Evolutionary conservation across 192 early-diverging fungal genomes (phyloP).

Genomic region (Coemansia sp.): DNA sequence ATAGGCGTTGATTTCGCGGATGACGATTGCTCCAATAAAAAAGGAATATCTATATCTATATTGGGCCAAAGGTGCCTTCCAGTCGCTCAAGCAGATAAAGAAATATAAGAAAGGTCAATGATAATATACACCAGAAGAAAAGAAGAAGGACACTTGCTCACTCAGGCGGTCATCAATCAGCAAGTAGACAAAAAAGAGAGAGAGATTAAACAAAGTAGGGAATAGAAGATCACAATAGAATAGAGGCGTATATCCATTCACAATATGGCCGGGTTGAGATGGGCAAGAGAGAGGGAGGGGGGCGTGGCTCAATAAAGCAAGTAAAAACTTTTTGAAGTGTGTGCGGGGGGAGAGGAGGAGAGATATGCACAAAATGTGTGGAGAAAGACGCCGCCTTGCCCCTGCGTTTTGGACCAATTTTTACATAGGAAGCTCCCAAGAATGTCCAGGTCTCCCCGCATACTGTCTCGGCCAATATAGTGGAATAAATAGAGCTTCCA

Average conservation of each 20-base stretch:
- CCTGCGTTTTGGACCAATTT: neutral
- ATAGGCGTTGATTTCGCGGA: neutral
- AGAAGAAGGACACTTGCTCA: neutral
- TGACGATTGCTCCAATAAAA: neutral
- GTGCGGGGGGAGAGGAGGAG: neutral
- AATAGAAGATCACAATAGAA: neutral
- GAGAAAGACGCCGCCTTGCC: neutral
- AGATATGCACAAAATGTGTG: conserved; percentile 7
- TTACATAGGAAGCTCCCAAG: neutral
- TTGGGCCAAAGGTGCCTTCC: too few relatives aligned
- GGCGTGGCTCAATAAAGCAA: conserved; percentile 1
- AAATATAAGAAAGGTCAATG: neutral
- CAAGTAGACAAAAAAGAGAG: conserved; percentile 1
- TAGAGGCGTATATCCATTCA: neutral
- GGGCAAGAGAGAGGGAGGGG: neutral
- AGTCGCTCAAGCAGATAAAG: too few relatives aligned
- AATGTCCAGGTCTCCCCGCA: neutral
- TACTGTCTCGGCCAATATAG: conserved; percentile 2
- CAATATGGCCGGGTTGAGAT: neutral
- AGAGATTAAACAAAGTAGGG: conserved; percentile 5
- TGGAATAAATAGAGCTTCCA: neutral
- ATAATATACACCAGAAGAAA: conserved; percentile 10
- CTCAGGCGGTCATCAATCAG: conserved; percentile 5
- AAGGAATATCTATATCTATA: neutral
- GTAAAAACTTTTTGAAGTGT: neutral